Conservation (phyloP, 164 flowering plant species). For the Stephania yunnanensis region DNA sequence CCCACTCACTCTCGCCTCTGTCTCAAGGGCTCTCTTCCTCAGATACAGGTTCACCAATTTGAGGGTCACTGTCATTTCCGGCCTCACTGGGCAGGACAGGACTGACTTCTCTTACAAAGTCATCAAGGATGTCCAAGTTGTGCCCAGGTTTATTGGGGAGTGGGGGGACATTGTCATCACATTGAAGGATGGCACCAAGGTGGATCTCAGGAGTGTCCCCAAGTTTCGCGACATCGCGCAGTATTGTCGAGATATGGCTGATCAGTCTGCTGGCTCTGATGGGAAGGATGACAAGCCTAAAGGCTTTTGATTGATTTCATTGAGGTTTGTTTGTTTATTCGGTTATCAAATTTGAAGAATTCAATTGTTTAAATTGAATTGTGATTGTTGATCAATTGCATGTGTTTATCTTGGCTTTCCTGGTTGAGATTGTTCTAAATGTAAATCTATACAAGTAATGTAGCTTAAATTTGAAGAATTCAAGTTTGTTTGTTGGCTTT, state of each 20-base stretch:
- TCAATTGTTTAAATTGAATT: too few relatives aligned
- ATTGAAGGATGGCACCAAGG: slow-evolving; percentile 78
- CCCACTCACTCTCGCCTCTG: slow-evolving; percentile 83
- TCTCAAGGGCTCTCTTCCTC: slow-evolving; percentile 67
- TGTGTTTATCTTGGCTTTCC: not conserved
- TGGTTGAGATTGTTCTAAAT: not conserved
- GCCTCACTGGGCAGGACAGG: slow-evolving; percentile 83
- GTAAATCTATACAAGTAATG: not conserved
- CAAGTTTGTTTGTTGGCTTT: not conserved
- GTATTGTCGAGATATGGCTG: slow-evolving; percentile 77
- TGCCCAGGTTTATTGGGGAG: slow-evolving; percentile 89
- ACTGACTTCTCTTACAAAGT: slow-evolving; percentile 78
- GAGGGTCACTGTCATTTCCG: slow-evolving; percentile 89
- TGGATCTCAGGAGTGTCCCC: slow-evolving; percentile 91
- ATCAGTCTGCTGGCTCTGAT: slow-evolving; percentile 25
- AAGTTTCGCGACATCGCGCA: slow-evolving; percentile 84
- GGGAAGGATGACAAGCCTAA: slow-evolving; percentile 36
- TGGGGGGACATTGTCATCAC: slow-evolving; percentile 96
- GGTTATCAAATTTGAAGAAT: too few relatives aligned
- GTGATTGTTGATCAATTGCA: not conserved
- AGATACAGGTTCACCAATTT: slow-evolving; percentile 88
- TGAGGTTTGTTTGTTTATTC: not conserved
- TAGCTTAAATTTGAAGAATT: not conserved
- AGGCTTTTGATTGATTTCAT: slow-evolving; percentile 39
- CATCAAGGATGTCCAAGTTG: slow-evolving; percentile 88